Evolutionary conservation across 768 basidiomycete genomes (phyloP), one percentile per base, ranked within the genome.

Genomic region (Termitomyces heimii): DNA sequence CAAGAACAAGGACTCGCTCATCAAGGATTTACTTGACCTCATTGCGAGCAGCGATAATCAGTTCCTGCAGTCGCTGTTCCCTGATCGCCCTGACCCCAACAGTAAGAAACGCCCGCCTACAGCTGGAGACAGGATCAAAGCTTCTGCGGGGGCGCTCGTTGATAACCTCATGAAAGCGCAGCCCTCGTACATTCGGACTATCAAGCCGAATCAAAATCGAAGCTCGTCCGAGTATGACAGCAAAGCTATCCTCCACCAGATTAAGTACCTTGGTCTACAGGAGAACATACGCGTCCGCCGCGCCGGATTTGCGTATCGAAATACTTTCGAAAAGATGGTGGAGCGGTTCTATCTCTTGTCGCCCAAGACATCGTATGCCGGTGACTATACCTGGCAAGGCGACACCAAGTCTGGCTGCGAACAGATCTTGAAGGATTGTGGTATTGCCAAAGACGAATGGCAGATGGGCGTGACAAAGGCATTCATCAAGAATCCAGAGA

Each of bases 381-480:
- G 97, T 57, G 97, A 99, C 71, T 99, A 99, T 69, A 99, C 83
- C 35, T 99, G 97, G 97, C 77, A 84, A 53, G 94, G 95, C 6
- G 92, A 95, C 64, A 66, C 94, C 13, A 87, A 88, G 69, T 89
- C 93, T 4, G 97, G 92, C 14, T 99, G 97, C 68, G 85, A 93
- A 70, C 84, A 85, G 63, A 98, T 99, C 59, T 75, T 99, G 52
- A 90, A 83, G 60, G 97, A 98, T 66, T 96, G 94, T 13, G 96
- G 97, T 28, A 98, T 99, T 64, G 83, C 92, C 6, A 88, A 84
- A 65, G 96, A 98, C 51, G 96, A 99, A 70, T 99, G 97, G 97
- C 97, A 99, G 71, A 97, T 98, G 95, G 97, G 97, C 53, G 84
- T 88, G 4, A 97, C 95, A 2, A 98, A 99, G 67, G 96, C 96